Evolutionary conservation across 495 filamentous ascomycete species (phyloP).

Genomic region (Lepraria neglecta): DNA sequence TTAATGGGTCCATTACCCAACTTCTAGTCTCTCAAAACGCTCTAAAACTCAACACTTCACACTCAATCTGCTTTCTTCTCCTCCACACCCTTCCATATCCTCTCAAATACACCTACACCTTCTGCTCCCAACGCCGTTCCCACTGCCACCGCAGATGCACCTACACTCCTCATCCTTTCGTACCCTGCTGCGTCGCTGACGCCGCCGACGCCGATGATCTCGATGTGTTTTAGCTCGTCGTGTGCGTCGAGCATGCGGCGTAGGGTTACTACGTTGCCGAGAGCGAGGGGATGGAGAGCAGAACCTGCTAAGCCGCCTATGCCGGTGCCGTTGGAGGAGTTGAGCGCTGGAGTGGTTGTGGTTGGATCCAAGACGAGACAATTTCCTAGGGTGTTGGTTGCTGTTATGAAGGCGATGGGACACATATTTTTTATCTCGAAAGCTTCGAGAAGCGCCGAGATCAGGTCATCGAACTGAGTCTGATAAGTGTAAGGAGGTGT

Average conservation of each 20-base stretch:
- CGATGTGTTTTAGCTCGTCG: slow-evolving; percentile 39
- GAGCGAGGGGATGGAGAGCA: slow-evolving; percentile 62
- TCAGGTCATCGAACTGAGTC: slow-evolving; percentile 50
- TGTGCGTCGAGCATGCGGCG: slow-evolving; percentile 48
- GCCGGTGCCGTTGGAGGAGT: slow-evolving; percentile 43
- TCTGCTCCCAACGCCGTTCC: slow-evolving; percentile 57
- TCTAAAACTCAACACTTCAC: no score
- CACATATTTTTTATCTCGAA: slow-evolving; percentile 24
- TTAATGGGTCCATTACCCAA: no score
- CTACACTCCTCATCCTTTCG: slow-evolving; percentile 55
- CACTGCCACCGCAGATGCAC: slow-evolving; percentile 56
- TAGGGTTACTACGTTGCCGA: slow-evolving; percentile 63
- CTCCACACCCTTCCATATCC: slow-evolving; percentile 37
- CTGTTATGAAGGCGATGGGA: slow-evolving; percentile 57
- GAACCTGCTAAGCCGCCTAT: slow-evolving; percentile 63
- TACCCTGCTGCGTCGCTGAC: slow-evolving; percentile 54
- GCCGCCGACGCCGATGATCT: slow-evolving; percentile 61
- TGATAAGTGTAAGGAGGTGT: slow-evolving; percentile 64
- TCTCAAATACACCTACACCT: slow-evolving; percentile 53
- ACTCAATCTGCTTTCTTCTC: no score
- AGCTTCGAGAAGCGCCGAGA: slow-evolving; percentile 41
- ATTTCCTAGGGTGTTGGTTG: slow-evolving; percentile 65
- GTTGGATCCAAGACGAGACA: slow-evolving; percentile 47
- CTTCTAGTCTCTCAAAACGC: no score
- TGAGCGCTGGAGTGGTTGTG: slow-evolving; percentile 29